A percentile compares a stretch with the other conserved stretches of the same genome.
These are phyloP conservation scores for Phytophthora lateralis DNA, from an alignment of 352 stramenopile genomes.

Conservation along the genomic window DNA sequence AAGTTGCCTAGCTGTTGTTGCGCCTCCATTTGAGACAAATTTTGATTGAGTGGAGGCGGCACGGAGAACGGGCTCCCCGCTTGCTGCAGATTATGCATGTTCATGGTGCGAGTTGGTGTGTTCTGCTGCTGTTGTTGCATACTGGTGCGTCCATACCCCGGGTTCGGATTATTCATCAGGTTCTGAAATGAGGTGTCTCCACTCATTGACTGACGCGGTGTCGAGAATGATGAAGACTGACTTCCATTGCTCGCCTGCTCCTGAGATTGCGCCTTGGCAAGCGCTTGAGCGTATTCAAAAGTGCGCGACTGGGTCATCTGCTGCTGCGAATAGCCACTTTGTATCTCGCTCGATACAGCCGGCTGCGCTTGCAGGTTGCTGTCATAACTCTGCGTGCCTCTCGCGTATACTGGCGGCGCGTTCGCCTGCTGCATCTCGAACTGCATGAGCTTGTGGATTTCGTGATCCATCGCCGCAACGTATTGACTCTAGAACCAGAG, in stretches of 20 bases:
- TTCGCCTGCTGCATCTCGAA: conserved; percentile 40
- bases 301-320: conserved; percentile 33
- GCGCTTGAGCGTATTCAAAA: conserved; percentile 41
- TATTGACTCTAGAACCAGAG: conserved; percentile 55
- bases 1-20: conserved; percentile 23
- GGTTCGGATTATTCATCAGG: conserved; percentile 38
- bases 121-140: conserved; percentile 29
- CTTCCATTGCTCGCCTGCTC: conserved; percentile 7
- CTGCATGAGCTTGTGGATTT: conserved; percentile 72
- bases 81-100: conserved; percentile 23
- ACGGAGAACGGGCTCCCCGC: conserved; percentile 26
- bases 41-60: conserved; percentile 23
- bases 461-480: conserved; percentile 53
- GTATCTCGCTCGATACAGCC: conserved; percentile 16
- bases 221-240: conserved; percentile 22
- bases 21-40: conserved; percentile 26
- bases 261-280: conserved; percentile 37
- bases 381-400: conserved; percentile 24
- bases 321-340: conserved; percentile 24
- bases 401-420: conserved; percentile 7
- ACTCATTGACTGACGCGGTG: conserved; percentile 21
- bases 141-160: conserved; percentile 9
- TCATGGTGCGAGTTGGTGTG: conserved; percentile 17
- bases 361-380: conserved; percentile 14
- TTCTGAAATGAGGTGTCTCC: conserved; percentile 51